Percentiles rank a stretch among this genome's conserved stretches.
Evolutionary conservation across 495 filamentous ascomycete species (phyloP).

Genomic region (Sporormia fimetaria): DNA sequence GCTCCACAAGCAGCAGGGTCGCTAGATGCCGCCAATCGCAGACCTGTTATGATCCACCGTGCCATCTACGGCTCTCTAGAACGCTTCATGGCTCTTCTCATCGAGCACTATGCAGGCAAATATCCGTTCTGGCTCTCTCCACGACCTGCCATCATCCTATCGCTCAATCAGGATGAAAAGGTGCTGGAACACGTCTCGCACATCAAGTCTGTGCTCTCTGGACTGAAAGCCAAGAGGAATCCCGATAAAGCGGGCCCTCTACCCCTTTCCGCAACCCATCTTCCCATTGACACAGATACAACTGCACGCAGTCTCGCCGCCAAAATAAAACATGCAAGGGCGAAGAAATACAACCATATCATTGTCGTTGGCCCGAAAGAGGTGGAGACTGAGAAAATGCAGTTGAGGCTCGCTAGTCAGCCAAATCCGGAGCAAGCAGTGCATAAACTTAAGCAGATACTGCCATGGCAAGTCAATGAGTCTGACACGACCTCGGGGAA

Average conservation of each 20-base stretch:
- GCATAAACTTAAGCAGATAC: too few relatives aligned
- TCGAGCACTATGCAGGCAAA: conserved; percentile 69
- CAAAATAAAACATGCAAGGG: conserved; percentile 63
- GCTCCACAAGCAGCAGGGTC: conserved; percentile 30
- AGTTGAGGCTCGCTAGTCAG: conserved; percentile 11
- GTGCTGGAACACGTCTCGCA: conserved; percentile 48
- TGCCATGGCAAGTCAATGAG: too few relatives aligned
- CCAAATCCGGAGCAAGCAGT: conserved; percentile 7
- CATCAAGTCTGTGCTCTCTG: conserved; percentile 36
- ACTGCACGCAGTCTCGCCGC: conserved; percentile 48
- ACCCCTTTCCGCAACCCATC: conserved; percentile 31
- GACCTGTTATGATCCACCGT: conserved; percentile 78
- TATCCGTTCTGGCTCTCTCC: conserved; percentile 94
- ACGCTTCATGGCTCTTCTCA: conserved; percentile 73
- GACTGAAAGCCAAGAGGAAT: conserved; percentile 16
- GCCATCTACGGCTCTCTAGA: conserved; percentile 82
- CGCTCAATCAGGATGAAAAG: conserved; percentile 53
- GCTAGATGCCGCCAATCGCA: conserved; percentile 44
- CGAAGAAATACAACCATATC: conserved; percentile 62
- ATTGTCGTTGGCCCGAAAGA: conserved; percentile 55
- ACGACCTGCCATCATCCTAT: conserved; percentile 65
- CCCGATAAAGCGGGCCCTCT: conserved; percentile 26
- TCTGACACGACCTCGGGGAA: too few relatives aligned
- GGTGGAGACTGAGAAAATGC: conserved; percentile 2
- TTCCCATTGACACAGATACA: conserved; percentile 63